Evolutionary conservation across 2,329 filamentous ascomycete species (phyloP), one percentile per base, ranked within the genome.

Genomic region (Thielaviopsis punctulata): DNA sequence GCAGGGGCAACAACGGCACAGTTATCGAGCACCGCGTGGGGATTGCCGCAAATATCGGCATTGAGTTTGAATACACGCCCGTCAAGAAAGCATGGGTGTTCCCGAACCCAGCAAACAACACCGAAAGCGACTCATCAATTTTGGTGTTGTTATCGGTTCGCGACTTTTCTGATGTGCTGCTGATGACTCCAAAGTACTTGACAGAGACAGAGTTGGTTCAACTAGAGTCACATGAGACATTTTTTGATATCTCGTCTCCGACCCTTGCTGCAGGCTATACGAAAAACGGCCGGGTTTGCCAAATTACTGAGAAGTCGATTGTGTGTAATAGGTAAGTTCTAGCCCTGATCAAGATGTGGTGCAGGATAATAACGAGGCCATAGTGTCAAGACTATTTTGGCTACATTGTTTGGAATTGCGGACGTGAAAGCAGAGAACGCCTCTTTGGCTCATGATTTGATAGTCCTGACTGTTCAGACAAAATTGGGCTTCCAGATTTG

Each of bases 21-120:
- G 68, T 90, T 22, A 76, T 77, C 2, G 83, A 90, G 60, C 70
- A 86, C 56, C 75, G 83, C 56, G 71, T 79, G 62, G 85, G 86
- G 3, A 66, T 86, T 24, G 77, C 84, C 59, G 85, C 82, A 18
- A 77, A 75, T 52, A 77, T 86, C 57, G 78, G 75, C 1, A 59
- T 78, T 4, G 73, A 79, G 21, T 66, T 79, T 10, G 72, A 76
- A 21, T 73, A 70, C 7, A 66, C 67, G 6, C 67, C 69, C 1
- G 69, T 77, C 27, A 72, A 69, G 49, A 67, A 71, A 47, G 72
- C 69, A 15, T 82, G 78, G 76, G 65, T 72, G 12, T 68, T 81
- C 27, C 63, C 59, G 7, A 53, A 61, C 4, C 49, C 52, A 27
- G 25, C 5, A 27, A 6, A 10, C 52, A 57, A 19, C 8, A 5